Evolutionary conservation across 306 rosid species (phyloP), one percentile per base, ranked within the genome.

Genomic region (Cicer judaicum): DNA sequence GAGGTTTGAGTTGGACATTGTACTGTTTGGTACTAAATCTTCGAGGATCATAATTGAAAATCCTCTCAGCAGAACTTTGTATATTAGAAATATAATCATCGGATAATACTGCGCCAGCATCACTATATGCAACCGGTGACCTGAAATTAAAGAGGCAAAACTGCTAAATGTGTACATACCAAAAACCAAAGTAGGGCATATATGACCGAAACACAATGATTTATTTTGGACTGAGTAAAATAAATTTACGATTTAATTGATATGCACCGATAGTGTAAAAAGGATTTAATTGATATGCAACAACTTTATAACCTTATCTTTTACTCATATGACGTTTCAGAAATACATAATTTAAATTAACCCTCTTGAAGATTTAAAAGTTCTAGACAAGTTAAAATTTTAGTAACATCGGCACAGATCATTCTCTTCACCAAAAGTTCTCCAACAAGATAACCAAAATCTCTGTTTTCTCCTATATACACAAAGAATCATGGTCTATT

Each of bases 1-100:
- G 78, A 59, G 98, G 98, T 84, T 89, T 93, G 53, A 85, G 84
- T 79, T 88, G 89, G 43, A 93, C 63, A 18, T 75, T 80, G 81
- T 93, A 93, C 77, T 83, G 89, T 85, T 93, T 91, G 42, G 89
- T 76, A 79, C 83, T 77, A 75, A 78, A 73, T 16, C n/a, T 78
- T 60, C 81, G 49, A 78, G 88, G 78, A 21, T 88, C 90, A 40
- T 80, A 53, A 68, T 69, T 68, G 72, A 78, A 80, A 73, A 82
- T 50, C 53, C 41, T 86, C 43, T 46, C 59, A 21, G 88, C 70
- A 62, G 89, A 74, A 60, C 85, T 87, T 69, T 43, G 80, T 57
- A 87, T 24, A 74, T 61, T 84, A 52, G 92, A 81, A 75, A 84
- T 61, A 63, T 82, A 81, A 77, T 93, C 96, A 47, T 79, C 93